phyloP scores from a whole-genome alignment of 179 eudicot species.

The Actinidia arguta region DNA sequence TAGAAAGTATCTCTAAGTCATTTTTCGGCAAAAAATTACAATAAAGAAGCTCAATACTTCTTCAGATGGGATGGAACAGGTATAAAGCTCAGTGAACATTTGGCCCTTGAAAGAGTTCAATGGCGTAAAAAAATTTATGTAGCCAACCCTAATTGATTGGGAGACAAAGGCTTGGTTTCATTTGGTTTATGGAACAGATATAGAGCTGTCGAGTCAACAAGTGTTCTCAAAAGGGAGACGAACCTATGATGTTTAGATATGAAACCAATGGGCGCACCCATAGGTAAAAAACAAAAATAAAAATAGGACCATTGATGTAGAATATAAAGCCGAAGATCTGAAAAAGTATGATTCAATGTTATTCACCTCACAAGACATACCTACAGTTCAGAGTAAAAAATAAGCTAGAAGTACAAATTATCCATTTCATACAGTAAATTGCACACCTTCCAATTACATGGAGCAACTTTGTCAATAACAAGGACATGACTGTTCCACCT shows the following conservation, averaged over 20 bases:
- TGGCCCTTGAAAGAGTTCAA: too few relatives aligned
- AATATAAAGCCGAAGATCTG: neutral
- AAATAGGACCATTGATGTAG: neutral
- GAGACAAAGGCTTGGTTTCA: too few relatives aligned
- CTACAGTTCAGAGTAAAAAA: neutral
- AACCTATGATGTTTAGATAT: neutral
- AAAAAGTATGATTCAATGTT: neutral
- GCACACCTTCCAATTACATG: constrained; percentile 79
- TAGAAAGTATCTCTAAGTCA: neutral
- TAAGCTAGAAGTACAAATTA: neutral
- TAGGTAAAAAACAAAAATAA: neutral
- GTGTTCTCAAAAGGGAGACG: neutral
- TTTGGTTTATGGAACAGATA: neutral
- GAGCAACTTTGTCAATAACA: constrained; percentile 77
- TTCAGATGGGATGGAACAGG: neutral
- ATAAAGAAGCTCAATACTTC: neutral
- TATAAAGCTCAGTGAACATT: too few relatives aligned
- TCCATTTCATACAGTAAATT: neutral
- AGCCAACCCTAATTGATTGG: too few relatives aligned
- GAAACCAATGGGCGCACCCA: neutral
- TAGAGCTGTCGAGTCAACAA: neutral
- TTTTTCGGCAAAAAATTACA: neutral
- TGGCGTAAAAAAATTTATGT: too few relatives aligned
- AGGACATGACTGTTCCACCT: constrained; percentile 78
- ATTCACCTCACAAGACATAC: neutral